Base-by-base conservation (phyloP, 2,329 filamentous ascomycete species). In the Xylariales sp. region DNA sequence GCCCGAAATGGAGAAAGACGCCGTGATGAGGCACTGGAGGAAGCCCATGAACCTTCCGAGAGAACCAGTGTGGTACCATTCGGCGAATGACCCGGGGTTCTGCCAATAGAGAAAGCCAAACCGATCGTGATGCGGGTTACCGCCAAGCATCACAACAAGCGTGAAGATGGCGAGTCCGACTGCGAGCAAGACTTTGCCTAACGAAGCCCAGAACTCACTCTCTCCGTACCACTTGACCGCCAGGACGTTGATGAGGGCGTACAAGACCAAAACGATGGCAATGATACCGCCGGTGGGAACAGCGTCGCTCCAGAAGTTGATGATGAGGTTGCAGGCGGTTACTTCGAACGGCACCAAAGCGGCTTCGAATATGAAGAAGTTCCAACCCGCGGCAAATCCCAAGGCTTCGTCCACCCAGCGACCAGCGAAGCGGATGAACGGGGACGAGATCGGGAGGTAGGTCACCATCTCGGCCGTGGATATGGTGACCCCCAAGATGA, bases 101-200 rank as follows among this genome's bases (percentile, higher is more conserved):
- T 72, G 66, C 78, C 79, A 84, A 56, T 74, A 79, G 0, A 59
- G 10, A 55, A 91, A 91, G 1, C 86, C 86, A 45, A 86, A 86
- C 0, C 76, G 67, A 48, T 90, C 83, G 25, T 76, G 68, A 1
- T 79, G 57, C 0, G 88, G 88, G 48, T 91, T 93, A 3, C 85
- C 88, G 6, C 88, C 88, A 1, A 93, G 65, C 82, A 93, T 91
- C 46, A 81, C 78, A 46, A 94, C 72, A 53, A 95, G 88, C 3
- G 88, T 91, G 63, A 87, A 90, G 45, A 79, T 51, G 48, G 90
- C 74, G 35, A 91, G 69, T 1, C 78, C 83, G 24, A 88, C 61
- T 42, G 86, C 85, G 35, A 89, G 70, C 3, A 89, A 49, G 3
- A 88, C 74, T 56, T 89, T 88, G 38, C 81, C 81, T 3, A 86